Evolutionary conservation across 768 basidiomycete species (phyloP).

Genomic region (Pulveroboletus sp.): DNA sequence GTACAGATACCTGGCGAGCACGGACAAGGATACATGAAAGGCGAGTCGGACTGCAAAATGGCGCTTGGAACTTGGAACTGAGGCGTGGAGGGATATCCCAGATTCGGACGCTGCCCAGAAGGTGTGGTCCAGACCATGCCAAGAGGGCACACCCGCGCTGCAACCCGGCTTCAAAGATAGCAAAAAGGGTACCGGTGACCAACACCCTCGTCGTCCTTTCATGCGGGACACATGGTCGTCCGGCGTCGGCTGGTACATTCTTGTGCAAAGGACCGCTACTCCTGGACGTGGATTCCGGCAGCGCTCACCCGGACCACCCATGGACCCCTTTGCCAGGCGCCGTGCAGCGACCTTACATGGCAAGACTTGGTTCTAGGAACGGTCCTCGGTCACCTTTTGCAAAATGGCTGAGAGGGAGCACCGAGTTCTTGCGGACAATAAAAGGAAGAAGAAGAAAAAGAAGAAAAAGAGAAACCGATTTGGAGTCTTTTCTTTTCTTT

Average conservation of each 20-base stretch:
- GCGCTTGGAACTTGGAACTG: neutral
- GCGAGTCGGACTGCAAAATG: neutral
- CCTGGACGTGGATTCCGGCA: neutral
- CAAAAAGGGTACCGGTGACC: neutral
- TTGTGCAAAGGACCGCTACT: no score
- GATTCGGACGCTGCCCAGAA: no score
- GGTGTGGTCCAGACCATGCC: no score
- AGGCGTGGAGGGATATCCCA: neutral
- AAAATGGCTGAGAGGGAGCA: neutral
- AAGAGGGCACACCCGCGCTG: no score
- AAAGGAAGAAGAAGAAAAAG: neutral
- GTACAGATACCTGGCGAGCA: no score
- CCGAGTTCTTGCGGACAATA: neutral
- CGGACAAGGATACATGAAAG: no score
- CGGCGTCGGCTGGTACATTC: neutral
- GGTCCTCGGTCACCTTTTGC: neutral
- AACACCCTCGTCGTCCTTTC: neutral
- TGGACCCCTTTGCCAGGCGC: neutral
- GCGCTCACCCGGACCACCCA: neutral
- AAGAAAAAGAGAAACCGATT: no score
- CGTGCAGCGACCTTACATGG: neutral
- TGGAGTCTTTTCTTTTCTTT: no score
- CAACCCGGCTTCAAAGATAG: neutral
- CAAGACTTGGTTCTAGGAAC: no score
- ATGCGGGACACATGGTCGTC: neutral